phyloP scores from a whole-genome alignment of 169 alveolate genomes.

The Hepatocystis sp. region DNA sequence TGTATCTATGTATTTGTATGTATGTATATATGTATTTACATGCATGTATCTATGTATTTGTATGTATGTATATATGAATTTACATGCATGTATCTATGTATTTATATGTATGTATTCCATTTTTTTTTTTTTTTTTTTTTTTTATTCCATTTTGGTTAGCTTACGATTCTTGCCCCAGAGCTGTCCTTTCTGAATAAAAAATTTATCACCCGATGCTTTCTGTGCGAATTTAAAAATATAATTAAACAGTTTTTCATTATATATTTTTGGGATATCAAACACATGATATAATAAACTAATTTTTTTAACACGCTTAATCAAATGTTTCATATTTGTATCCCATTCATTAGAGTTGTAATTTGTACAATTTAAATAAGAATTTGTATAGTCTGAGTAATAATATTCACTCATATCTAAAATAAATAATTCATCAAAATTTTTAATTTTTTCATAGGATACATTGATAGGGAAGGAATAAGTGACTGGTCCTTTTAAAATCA shows the following conservation, averaged over 20 bases:
- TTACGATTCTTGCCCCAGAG: constrained; percentile 53
- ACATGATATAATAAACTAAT: constrained; percentile 36
- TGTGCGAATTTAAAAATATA: constrained; percentile 20
- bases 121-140: no score
- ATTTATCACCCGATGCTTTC: constrained; percentile 4
- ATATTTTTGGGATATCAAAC: constrained; percentile 38
- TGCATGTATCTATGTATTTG: no score
- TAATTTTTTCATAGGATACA: constrained; percentile 37
- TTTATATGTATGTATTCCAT: no score
- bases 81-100: no score
- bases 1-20: no score
- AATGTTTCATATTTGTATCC: constrained; percentile 3
- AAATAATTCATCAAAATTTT: constrained; percentile 39
- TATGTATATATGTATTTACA: neutral
- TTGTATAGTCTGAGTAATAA: constrained; percentile 31
- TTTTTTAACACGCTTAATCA: constrained; percentile 24
- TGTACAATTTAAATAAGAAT: constrained; percentile 14
- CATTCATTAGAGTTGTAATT: neutral
- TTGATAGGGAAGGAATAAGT: constrained; percentile 47
- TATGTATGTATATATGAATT: neutral
- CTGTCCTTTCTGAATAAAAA: constrained; percentile 32
- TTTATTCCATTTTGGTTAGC: neutral
- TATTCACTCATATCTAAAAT: constrained; percentile 51
- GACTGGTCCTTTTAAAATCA: constrained; percentile 32
- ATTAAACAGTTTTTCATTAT: constrained; percentile 49